Base-by-base conservation (phyloP, 2,329 filamentous ascomycete genomes). In the Paraphoma chrysanthemicola region DNA sequence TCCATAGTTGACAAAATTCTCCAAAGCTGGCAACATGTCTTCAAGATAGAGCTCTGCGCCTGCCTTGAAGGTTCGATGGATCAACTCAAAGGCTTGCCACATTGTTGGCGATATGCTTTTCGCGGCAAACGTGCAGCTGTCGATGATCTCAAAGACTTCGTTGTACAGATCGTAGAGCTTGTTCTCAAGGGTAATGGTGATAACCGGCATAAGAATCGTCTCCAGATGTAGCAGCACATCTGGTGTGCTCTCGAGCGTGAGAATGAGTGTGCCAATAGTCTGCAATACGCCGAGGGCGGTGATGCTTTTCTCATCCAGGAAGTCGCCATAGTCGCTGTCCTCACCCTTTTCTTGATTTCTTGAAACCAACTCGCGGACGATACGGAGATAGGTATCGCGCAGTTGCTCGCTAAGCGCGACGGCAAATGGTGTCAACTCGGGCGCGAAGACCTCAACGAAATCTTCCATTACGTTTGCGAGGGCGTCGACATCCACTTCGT, bases 401-500 rank as follows among this genome's bases (percentile, higher is more conserved):
- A 99, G 83, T 78, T 99, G 95, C 79, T 98, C 93, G 72, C 93
- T 97, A 4, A 99, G 83, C 4, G 95, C 95, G 31, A 99, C 94
- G 10, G 95, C 95, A 70, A 99, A 99, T 3, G 95, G 95, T 6
- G 95, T 98, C 45, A 99, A 85, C 76, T 99, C 95, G 2, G 92
- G 86, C n/a, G 95, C 94, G 73, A 99, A 99, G 2, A 98, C 93
- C 77, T 99, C 95, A 44, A 99, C 95, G 73, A 99, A 99, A 73
- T 99, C 95, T 78, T 99, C 95, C 95, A 99, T 99, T 39, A 99
- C 95, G 71, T 98, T 98, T 18, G 95, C 94, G 41, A 99, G 83
- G 5, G 95, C 93, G 77, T 99, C 95, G 46, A 99, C 94, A 73
- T 99, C 95, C 56, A 96, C 95, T 79, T 99, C 95, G 73, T 99